Evolutionary conservation across 108 stramenopile species (phyloP).

Genomic region (Skeletonema tropicum): DNA sequence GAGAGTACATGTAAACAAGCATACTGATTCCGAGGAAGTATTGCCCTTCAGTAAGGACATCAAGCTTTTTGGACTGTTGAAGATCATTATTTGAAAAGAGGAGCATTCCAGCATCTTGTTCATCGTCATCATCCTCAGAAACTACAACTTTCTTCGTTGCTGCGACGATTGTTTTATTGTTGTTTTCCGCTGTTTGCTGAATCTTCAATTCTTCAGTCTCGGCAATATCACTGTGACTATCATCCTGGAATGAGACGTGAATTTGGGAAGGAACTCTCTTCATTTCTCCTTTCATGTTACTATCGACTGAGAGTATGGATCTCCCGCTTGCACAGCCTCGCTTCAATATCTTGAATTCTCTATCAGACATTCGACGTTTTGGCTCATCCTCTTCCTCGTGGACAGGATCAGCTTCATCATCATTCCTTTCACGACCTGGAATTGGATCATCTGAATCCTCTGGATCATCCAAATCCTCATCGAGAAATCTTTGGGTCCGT

Average conservation of each 20-base stretch:
- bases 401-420: too few relatives aligned
- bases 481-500: background rate
- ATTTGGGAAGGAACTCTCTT: background rate
- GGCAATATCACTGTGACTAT: background rate
- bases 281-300: background rate
- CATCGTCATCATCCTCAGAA: background rate
- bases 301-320: background rate
- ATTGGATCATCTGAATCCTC: background rate
- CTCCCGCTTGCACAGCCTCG: conserved; percentile 12
- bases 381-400: background rate
- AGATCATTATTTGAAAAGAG: background rate
- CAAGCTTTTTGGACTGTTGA: background rate
- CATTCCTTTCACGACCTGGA: background rate
- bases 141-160: background rate
- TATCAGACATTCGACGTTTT: background rate
- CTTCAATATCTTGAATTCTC: background rate
- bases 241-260: background rate
- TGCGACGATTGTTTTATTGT: background rate
- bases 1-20: conserved; percentile 31
- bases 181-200: background rate
- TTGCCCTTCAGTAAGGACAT: conserved; percentile 29
- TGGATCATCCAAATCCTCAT: background rate
- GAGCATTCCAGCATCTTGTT: background rate
- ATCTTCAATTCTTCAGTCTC: background rate
- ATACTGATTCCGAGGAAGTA: conserved; percentile 26